Evolutionary conservation across 345 rosid genomes (phyloP).

Genomic region (Sisymbrium irio): DNA sequence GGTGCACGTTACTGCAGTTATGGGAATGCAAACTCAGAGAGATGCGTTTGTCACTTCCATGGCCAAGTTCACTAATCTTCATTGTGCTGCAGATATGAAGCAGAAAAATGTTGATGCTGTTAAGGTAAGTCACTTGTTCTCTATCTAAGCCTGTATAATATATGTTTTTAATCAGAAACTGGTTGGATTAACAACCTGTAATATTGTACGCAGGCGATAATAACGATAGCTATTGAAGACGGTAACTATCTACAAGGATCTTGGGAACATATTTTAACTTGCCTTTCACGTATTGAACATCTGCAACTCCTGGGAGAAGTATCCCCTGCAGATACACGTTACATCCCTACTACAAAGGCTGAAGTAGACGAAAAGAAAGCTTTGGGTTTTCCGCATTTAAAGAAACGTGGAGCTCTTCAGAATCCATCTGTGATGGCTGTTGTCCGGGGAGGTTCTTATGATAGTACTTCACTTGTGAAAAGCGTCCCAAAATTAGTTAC

Average conservation of each 20-base stretch:
- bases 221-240: constrained; percentile 91
- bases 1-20: constrained; percentile 85
- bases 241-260: constrained; percentile 94
- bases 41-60: constrained; percentile 97
- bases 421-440: constrained; percentile 95
- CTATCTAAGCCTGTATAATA: background rate
- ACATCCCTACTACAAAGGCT: constrained; percentile 47
- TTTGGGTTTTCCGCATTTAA: constrained; percentile 57
- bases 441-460: constrained; percentile 97
- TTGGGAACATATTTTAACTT: constrained; percentile 93
- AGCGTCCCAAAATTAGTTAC: constrained; percentile 65
- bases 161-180: background rate
- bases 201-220: constrained; percentile 63
- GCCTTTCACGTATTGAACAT: constrained; percentile 97
- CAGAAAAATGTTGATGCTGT: constrained; percentile 97
- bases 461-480: constrained; percentile 69
- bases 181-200: background rate
- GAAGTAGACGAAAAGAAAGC: constrained; percentile 76
- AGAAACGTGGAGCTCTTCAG: constrained; percentile 84
- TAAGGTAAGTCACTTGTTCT: constrained; percentile 50
- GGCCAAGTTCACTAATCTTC: constrained; percentile 96
- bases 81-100: constrained; percentile 97
- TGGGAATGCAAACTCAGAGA: constrained; percentile 98
- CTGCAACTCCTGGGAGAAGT: constrained; percentile 94
- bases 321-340: constrained; percentile 69